Percentiles rank a stretch among this genome's conserved stretches.
Conservation (phyloP, 2,329 filamentous ascomycete genomes). For the Colletotrichum salicis region DNA sequence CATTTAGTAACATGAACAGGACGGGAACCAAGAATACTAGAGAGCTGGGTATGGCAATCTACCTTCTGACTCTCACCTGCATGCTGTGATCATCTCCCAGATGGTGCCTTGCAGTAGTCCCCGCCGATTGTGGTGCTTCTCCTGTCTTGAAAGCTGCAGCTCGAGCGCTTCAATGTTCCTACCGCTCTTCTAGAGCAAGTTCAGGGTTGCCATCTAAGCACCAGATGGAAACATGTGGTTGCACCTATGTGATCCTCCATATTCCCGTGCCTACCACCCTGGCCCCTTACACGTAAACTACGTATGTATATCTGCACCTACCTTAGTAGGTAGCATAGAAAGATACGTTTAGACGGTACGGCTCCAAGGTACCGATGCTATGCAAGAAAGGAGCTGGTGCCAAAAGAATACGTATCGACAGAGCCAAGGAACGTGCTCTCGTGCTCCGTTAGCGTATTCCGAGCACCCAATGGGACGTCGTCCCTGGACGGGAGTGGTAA, state of each 20-base stretch:
- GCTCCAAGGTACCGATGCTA: not conserved
- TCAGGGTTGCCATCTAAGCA: not conserved
- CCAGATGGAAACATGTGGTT: constrained; percentile 25
- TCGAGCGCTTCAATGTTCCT: constrained; percentile 25
- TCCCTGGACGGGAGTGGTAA: constrained; percentile 14
- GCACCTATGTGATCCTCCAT: constrained; percentile 13
- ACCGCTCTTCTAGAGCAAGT: constrained; percentile 7
- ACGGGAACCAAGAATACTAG: constrained; percentile 1
- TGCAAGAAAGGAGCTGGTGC: not conserved
- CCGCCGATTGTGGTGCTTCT: constrained; percentile 28
- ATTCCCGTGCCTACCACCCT: constrained; percentile 6
- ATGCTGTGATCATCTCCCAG: constrained; percentile 19
- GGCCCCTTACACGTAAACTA: constrained; percentile 13
- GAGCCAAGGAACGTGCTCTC: constrained; percentile 5
- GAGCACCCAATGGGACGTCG: constrained; percentile 11
- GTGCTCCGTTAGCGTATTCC: constrained; percentile 15
- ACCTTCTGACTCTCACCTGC: constrained; percentile 15
- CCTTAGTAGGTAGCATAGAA: not conserved
- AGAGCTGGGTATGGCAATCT: not conserved
- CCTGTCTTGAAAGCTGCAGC: constrained; percentile 34
- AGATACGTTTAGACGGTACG: constrained; percentile 1
- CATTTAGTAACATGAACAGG: constrained; percentile 6
- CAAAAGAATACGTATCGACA: constrained; percentile 7
- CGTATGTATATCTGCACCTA: not conserved
- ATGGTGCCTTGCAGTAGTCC: constrained; percentile 36